Evolutionary conservation across 345 rosid species (phyloP), one percentile per base, ranked within the genome.

Genomic region (Physaria fendleri): DNA sequence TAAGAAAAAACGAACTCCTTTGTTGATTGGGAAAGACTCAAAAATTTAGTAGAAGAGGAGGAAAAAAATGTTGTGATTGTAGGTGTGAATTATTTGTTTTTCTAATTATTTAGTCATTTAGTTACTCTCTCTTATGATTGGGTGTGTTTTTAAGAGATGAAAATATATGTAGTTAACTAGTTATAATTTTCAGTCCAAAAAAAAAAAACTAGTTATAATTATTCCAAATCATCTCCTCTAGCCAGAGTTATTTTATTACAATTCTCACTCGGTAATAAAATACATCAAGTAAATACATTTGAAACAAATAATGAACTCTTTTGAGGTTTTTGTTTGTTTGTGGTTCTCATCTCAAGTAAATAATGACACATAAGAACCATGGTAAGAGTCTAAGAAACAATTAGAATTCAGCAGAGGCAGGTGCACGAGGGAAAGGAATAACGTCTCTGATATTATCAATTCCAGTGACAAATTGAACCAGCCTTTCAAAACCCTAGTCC

Each of bases 401-500:
- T 52, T 71, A 93, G 65, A 93, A 89, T 61, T 93, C 99, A 13
- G 95, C 90, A 2, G 95, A 89, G 51, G 87, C 95, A 16, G 99
- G 95, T 15, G 91, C 37, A 21, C 99, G 83, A 4, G 99, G 99
- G 77, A 86, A 93, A 56, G 99, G 99, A 68, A 89, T 93, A 10
- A 81, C 82, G 30, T 93, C 99, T 82, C 94, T 75, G 75, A 89
- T 93, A 45, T 93, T 93, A 22, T 89, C 97, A 27, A 93, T 70
- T 50, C 99, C 99, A 5, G 97, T 88, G 9, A 87, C 95, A 61
- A 92, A 93, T 28, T 93, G 99, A 59, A 93, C 97, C 18, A 89
- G 87, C 77, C 99, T 84, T 73, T 93, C 99, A 43, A 93, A n/a
- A 93, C 2, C 99, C 97, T 22, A 88, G 75, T 18, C 99, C 97